These are phyloP conservation scores for Diaporthe vexans DNA, from an alignment of 2,329 filamentous ascomycete genomes.

Conservation along the genomic window DNA sequence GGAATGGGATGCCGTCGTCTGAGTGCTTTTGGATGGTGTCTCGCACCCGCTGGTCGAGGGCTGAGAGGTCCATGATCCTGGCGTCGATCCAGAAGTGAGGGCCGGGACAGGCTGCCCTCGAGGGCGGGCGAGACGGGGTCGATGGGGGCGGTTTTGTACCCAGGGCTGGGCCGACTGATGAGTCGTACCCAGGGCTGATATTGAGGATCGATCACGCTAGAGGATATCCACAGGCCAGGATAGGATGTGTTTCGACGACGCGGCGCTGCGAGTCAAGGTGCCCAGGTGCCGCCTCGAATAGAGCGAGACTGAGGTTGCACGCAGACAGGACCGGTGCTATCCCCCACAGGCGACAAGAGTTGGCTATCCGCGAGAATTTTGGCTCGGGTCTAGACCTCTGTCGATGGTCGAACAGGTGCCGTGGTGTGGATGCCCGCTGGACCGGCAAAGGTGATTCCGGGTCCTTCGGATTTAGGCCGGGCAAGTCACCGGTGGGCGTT, in stretches of 20 bases:
- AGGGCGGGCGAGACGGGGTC: not conserved
- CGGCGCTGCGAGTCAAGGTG: slow-evolving; percentile 38
- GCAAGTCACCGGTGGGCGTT: not conserved
- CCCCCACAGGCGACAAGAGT: not conserved
- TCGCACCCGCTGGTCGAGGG: slow-evolving; percentile 40
- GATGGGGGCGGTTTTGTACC: slow-evolving; percentile 13
- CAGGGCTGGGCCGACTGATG: not conserved
- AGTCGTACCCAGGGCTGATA: slow-evolving; percentile 16
- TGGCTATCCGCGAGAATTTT: not conserved
- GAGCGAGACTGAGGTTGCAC: slow-evolving; percentile 4
- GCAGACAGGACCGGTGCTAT: not conserved
- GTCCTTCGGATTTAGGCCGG: not conserved
- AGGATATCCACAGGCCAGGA: slow-evolving; percentile 29
- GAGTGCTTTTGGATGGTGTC: slow-evolving; percentile 40
- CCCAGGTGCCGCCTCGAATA: not conserved
- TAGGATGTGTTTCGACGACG: slow-evolving; percentile 37
- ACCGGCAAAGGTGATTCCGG: not conserved
- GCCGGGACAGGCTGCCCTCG: slow-evolving; percentile 6
- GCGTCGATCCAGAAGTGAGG: slow-evolving; percentile 23
- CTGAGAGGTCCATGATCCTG: slow-evolving; percentile 34
- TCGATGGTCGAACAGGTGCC: not conserved
- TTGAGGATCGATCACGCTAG: slow-evolving; percentile 13
- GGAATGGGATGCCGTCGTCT: slow-evolving; percentile 76
- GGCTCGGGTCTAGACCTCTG: slow-evolving; percentile 4
- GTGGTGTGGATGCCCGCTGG: not conserved